These are phyloP conservation scores for Taiwanofungus camphoratus DNA, from an alignment of 1,284 basidiomycete genomes.

Conservation along the genomic window DNA sequence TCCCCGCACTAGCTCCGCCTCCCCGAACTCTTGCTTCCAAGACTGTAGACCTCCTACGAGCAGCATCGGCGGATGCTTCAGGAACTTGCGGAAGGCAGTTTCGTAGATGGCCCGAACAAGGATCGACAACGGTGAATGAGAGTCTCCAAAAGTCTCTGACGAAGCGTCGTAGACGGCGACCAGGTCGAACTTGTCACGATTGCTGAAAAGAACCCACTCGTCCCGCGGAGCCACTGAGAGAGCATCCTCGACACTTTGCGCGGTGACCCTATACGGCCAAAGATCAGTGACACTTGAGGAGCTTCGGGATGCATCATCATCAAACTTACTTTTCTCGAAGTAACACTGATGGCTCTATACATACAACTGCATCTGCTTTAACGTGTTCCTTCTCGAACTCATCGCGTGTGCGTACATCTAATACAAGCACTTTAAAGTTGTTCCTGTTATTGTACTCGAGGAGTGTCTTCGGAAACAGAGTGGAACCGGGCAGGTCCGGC, in stretches of 20 bases:
- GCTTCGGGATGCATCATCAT: background rate
- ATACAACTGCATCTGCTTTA: conserved; percentile 65
- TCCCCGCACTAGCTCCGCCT: conserved; percentile 38
- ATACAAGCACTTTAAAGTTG: conserved; percentile 64
- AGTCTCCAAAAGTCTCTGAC: conserved; percentile 52
- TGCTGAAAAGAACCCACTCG: conserved; percentile 71
- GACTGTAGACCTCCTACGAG: conserved; percentile 83
- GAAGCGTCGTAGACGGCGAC: conserved; percentile 84
- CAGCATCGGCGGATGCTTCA: conserved; percentile 78
- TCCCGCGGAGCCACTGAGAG: conserved; percentile 65
- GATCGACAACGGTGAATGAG: conserved; percentile 47
- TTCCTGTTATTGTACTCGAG: conserved; percentile 49
- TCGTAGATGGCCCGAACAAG: conserved; percentile 71
- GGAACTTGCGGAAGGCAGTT: conserved; percentile 62
- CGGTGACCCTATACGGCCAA: conserved; percentile 48
- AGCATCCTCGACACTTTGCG: conserved; percentile 69
- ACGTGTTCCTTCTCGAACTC: conserved; percentile 78
- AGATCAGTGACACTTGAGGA: background rate
- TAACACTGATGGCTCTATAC: conserved; percentile 81
- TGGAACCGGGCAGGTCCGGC: conserved; percentile 38
- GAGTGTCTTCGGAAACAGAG: conserved; percentile 58
- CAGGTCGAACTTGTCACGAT: conserved; percentile 84
- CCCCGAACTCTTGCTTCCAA: conserved; percentile 71
- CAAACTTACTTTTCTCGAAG: conserved; percentile 64
- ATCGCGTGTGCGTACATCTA: conserved; percentile 78